Percentiles rank a stretch among this genome's conserved stretches.
Conservation (phyloP, 345 rosid genomes). For the Melaleuca alternifolia region DNA sequence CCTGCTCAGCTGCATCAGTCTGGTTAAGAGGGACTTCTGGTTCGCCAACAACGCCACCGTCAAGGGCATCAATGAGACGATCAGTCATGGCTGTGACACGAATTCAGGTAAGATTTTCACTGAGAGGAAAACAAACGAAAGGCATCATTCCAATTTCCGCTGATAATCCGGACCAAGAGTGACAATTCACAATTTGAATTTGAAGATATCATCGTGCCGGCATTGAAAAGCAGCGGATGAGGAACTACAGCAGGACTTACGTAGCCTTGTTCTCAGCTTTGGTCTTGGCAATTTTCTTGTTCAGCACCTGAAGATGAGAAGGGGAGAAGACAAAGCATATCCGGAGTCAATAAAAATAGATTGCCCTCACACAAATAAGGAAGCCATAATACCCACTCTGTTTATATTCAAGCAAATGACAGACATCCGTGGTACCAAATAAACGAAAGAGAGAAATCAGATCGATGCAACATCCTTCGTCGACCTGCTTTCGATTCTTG, state of each 20-base stretch:
- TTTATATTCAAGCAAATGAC: not conserved
- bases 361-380: not conserved
- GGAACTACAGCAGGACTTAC: not conserved
- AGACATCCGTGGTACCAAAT: not conserved
- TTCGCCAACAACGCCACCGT: conserved; percentile 15
- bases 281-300: not conserved
- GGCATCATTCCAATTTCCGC: not conserved
- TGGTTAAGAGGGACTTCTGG: conserved; percentile 21
- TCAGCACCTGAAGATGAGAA: not conserved
- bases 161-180: not conserved
- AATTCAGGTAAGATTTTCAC: not conserved
- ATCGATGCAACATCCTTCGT: not conserved
- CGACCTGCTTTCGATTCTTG: not conserved
- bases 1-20: conserved; percentile 14
- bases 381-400: not conserved
- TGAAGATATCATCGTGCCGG: not conserved
- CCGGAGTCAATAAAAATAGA: not conserved
- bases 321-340: not conserved
- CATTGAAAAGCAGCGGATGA: not conserved
- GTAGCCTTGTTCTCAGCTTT: not conserved
- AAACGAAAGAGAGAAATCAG: not conserved
- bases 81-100: conserved; percentile 1
- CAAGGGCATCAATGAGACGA: not conserved
- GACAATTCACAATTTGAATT: not conserved
- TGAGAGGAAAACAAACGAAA: not conserved